A percentile compares a stretch with the other conserved stretches of the same genome.
Conservation (phyloP, 805 yeast genomes). For the Brettanomyces naardenensis region DNA sequence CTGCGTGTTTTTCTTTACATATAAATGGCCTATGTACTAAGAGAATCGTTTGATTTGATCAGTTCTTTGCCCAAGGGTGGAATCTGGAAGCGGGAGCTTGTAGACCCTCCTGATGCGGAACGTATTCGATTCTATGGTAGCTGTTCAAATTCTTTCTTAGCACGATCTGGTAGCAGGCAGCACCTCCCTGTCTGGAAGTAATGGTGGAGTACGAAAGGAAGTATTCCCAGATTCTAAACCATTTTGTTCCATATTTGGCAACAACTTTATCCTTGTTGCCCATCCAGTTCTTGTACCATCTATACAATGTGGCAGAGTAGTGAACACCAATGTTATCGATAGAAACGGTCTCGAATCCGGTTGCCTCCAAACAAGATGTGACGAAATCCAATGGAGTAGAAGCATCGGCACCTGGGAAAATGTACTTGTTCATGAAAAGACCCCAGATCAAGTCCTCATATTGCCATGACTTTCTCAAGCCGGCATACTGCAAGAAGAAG, state of each 20-base stretch:
- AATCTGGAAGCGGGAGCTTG: conserved; percentile 49
- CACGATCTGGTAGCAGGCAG: conserved; percentile 85
- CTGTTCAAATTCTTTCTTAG: conserved; percentile 85
- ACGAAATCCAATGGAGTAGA: conserved; percentile 89
- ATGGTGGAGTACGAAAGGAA: conserved; percentile 78
- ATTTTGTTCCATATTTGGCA: conserved; percentile 76
- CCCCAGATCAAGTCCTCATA: conserved; percentile 94
- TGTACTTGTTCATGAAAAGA: conserved; percentile 89
- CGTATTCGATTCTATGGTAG: conserved; percentile 73
- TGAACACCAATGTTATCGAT: conserved; percentile 89
- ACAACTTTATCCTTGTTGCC: conserved; percentile 70
- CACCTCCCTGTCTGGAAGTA: conserved; percentile 88
- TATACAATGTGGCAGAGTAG: conserved; percentile 85
- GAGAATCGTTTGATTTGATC: too few relatives aligned
- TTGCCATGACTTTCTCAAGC: conserved; percentile 88
- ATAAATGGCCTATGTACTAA: too few relatives aligned
- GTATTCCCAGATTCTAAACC: conserved; percentile 93
- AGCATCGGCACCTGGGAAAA: conserved; percentile 97
- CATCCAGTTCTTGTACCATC: conserved; percentile 94
- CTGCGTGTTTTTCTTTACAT: background rate
- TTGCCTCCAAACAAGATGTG: conserved; percentile 64
- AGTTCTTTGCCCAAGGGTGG: conserved; percentile 49
- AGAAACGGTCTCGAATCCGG: conserved; percentile 79
- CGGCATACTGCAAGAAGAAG: conserved; percentile 83
- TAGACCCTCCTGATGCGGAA: conserved; percentile 73